A percentile compares a stretch with the other conserved stretches of the same genome.
These are phyloP conservation scores for Jatropha podagrica DNA, from an alignment of 441 rosid species.

Conservation along the genomic window DNA sequence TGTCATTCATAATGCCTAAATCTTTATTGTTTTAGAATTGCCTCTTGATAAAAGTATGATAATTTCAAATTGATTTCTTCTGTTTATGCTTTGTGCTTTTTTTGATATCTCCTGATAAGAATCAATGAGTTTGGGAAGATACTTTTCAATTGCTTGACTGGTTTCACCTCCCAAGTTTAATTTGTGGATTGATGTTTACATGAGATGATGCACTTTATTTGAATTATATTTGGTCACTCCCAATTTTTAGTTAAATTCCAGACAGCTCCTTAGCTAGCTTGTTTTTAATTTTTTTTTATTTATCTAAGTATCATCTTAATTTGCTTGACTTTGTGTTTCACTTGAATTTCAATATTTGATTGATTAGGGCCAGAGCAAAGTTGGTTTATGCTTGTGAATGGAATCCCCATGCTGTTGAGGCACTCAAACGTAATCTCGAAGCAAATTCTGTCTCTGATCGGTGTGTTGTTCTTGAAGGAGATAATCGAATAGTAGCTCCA, in stretches of 20 bases:
- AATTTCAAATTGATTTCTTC: background rate
- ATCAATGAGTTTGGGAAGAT: background rate
- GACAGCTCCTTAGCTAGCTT: background rate
- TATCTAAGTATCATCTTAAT: no score
- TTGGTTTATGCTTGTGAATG: constrained; percentile 93
- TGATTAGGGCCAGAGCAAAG: constrained; percentile 80
- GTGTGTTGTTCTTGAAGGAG: constrained; percentile 87
- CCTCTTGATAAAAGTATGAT: background rate
- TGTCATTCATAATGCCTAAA: background rate
- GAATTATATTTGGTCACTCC: background rate
- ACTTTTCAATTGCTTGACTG: background rate
- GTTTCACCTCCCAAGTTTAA: background rate
- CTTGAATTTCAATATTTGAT: constrained; percentile 7
- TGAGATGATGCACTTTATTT: background rate
- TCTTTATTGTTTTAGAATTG: background rate
- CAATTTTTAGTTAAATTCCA: background rate
- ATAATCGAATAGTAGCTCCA: constrained; percentile 71
- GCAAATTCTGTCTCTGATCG: constrained; percentile 71
- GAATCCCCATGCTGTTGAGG: constrained; percentile 91
- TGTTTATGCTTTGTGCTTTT: background rate
- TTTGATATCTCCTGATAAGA: background rate
- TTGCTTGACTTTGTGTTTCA: constrained; percentile 10
- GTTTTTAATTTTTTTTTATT: background rate
- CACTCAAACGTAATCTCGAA: constrained; percentile 63
- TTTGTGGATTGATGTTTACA: background rate